Conservation (phyloP, 371 early-diverging fungal species). For the Mucor velutinosus region DNA sequence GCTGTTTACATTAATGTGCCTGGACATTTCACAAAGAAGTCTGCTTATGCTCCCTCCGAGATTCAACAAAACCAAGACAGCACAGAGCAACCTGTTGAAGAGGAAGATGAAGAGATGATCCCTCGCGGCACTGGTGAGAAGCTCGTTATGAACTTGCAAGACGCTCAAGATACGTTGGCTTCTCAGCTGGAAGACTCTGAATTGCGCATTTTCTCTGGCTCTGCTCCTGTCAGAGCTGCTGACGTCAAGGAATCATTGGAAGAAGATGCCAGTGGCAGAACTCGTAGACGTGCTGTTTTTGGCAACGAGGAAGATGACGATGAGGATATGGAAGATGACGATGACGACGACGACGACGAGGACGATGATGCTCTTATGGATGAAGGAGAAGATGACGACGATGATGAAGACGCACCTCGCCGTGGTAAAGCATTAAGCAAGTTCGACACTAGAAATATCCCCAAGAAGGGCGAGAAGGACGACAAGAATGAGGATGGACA, state of each 20-base stretch:
- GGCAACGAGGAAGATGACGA: constrained; percentile 53
- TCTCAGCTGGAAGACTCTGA: constrained; percentile 78
- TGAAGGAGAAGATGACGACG: constrained; percentile 50
- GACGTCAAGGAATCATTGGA: constrained; percentile 48
- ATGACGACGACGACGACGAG: constrained; percentile 46
- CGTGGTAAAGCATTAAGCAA: constrained; percentile 52
- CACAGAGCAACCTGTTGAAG: constrained; percentile 40
- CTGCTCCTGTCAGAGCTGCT: constrained; percentile 73
- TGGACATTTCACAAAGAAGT: constrained; percentile 76
- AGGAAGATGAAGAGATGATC: constrained; percentile 30
- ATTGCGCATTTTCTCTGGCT: constrained; percentile 80
- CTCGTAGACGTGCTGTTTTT: constrained; percentile 64
- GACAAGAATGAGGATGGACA: constrained; percentile 41
- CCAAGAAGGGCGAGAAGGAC: constrained; percentile 50
- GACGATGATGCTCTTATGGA: constrained; percentile 43
- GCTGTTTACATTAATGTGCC: constrained; percentile 97
- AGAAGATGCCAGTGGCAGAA: constrained; percentile 51
- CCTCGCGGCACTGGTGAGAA: constrained; percentile 79
- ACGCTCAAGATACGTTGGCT: constrained; percentile 75
- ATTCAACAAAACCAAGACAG: constrained; percentile 26
- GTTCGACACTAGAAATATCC: constrained; percentile 52
- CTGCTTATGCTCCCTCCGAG: constrained; percentile 48
- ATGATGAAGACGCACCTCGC: constrained; percentile 41
- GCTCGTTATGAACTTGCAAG: constrained; percentile 92
- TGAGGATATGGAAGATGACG: constrained; percentile 46